Percentiles rank a stretch among this genome's conserved stretches.
phyloP scores from a whole-genome alignment of 1,284 basidiomycete genomes.

The Cutaneotrichosporon spelunceum region DNA sequence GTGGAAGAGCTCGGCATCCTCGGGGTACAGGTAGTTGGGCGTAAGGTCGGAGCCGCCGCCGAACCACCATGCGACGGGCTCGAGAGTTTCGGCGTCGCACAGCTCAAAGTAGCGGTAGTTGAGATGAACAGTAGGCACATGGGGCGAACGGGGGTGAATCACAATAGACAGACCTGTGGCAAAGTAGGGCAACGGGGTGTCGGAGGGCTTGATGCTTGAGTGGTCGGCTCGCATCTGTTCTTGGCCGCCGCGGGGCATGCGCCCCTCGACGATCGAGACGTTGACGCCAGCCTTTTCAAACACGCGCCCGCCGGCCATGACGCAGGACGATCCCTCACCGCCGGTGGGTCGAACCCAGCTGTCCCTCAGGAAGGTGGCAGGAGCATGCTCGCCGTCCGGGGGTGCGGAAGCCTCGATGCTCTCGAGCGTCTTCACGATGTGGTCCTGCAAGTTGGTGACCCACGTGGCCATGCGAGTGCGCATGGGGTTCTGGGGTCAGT shows the following conservation, averaged over 20 bases:
- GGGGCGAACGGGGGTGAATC: constrained; percentile 88
- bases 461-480: constrained; percentile 75
- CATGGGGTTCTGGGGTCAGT: constrained; percentile 58
- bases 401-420: constrained; percentile 65
- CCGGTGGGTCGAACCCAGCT: constrained; percentile 75
- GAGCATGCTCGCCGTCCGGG: constrained; percentile 44
- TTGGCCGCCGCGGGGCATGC: constrained; percentile 80
- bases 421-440: constrained; percentile 78
- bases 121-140: constrained; percentile 87
- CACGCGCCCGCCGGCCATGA: constrained; percentile 68
- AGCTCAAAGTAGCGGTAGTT: constrained; percentile 99
- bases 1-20: constrained; percentile 88
- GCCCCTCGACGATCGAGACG: constrained; percentile 86
- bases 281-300: constrained; percentile 98
- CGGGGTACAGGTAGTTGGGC: constrained; percentile 84
- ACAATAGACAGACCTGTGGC: constrained; percentile 89
- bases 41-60: constrained; percentile 96
- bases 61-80: constrained; percentile 91
- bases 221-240: constrained; percentile 94
- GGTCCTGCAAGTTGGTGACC: constrained; percentile 72
- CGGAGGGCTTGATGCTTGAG: constrained; percentile 61
- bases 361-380: constrained; percentile 71
- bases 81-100: constrained; percentile 57
- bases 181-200: constrained; percentile 78
- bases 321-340: constrained; percentile 82